These are phyloP conservation scores for Ganoderma sinense DNA, from an alignment of 1,284 basidiomycete species.

Conservation along the genomic window DNA sequence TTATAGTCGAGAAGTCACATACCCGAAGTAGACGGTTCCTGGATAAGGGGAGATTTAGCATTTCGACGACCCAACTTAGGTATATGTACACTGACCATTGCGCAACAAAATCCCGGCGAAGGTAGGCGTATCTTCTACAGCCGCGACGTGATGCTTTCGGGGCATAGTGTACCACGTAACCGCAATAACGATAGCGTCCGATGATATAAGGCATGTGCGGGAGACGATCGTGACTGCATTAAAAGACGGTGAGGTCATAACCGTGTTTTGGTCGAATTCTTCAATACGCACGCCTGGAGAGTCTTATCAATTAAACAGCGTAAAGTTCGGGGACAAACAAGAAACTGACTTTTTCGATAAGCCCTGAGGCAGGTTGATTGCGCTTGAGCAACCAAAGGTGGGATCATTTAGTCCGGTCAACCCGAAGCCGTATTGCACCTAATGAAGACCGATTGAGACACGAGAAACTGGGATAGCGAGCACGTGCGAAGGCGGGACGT, in stretches of 20 bases:
- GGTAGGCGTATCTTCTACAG: too few relatives aligned
- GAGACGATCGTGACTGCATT: conserved; percentile 4
- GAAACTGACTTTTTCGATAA: not conserved
- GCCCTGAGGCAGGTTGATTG: not conserved
- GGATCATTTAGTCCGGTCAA: not conserved
- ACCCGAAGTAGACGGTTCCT: conserved; percentile 12
- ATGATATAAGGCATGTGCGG: conserved; percentile 5
- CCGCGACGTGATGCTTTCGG: not conserved
- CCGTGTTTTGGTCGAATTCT: not conserved
- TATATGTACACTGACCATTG: conserved; percentile 1
- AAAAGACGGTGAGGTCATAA: not conserved
- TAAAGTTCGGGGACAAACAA: not conserved
- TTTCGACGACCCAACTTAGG: not conserved
- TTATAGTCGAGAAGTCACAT: not conserved
- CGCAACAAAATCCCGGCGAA: conserved; percentile 3
- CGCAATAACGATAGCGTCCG: conserved; percentile 5
- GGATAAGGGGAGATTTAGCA: not conserved
- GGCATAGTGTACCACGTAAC: conserved; percentile 5
- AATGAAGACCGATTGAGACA: not conserved
- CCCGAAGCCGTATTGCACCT: not conserved
- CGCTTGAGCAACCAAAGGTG: not conserved
- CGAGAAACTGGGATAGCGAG: too few relatives aligned
- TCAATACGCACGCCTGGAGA: conserved; percentile 1
- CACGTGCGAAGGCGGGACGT: not conserved
- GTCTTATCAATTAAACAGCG: not conserved